Percentiles rank a stretch among this genome's conserved stretches.
phyloP scores from a whole-genome alignment of 208 protist species.

The Leishmania mexicana region DNA sequence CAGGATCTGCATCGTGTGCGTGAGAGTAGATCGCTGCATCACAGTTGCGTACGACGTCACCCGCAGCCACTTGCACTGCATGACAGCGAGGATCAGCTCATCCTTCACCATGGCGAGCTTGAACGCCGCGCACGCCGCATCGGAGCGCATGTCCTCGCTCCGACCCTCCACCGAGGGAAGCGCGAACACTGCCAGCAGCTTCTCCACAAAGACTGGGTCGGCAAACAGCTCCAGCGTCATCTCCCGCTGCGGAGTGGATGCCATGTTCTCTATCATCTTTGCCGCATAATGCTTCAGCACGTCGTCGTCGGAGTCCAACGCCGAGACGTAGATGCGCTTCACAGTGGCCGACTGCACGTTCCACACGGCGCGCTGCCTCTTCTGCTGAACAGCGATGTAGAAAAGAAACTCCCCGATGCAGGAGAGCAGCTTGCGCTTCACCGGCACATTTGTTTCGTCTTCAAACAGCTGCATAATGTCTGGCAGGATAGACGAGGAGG shows the following conservation, averaged over 20 bases:
- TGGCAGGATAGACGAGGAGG: slow-evolving; percentile 64
- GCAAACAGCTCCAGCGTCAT: slow-evolving; percentile 61
- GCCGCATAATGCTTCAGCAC: slow-evolving; percentile 89
- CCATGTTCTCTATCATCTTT: slow-evolving; percentile 91
- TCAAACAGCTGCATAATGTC: slow-evolving; percentile 58
- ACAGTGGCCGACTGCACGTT: slow-evolving; percentile 45
- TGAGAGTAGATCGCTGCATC: slow-evolving; percentile 39
- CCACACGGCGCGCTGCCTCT: slow-evolving; percentile 64
- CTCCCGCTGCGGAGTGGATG: slow-evolving; percentile 57
- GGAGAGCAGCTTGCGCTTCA: slow-evolving; percentile 76
- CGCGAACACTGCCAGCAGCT: slow-evolving; percentile 70
- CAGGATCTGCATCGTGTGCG: slow-evolving; percentile 74
- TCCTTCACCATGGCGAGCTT: slow-evolving; percentile 77
- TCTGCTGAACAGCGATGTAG: slow-evolving; percentile 84
- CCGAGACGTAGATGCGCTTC: slow-evolving; percentile 45
- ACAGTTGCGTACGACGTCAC: slow-evolving; percentile 48
- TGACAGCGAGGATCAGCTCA: slow-evolving; percentile 54
- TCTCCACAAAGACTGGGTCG: slow-evolving; percentile 52
- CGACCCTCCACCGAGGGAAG: slow-evolving; percentile 41
- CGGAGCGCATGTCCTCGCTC: slow-evolving; percentile 84
- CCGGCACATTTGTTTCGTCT: slow-evolving; percentile 55
- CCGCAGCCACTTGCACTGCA: slow-evolving; percentile 57
- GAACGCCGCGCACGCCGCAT: slow-evolving; percentile 77
- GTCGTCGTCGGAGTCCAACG: slow-evolving; percentile 74
- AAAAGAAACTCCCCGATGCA: slow-evolving; percentile 92